Conservation (phyloP, 306 rosid genomes). For the Corylus americana region DNA sequence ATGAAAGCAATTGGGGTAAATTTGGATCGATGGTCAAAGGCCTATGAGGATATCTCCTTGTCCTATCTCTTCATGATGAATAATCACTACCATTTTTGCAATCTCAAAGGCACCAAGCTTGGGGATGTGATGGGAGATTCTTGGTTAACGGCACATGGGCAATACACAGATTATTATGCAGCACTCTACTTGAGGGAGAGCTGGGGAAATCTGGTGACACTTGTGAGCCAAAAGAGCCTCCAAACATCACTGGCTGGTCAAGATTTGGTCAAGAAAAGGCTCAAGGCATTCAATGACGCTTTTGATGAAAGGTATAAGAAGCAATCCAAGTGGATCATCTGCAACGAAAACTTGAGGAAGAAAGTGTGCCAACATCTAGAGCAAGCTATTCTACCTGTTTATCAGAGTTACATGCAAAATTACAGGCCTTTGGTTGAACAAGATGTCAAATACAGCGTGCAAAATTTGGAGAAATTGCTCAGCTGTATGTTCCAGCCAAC, state of each 20-base stretch:
- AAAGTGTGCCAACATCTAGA: conserved; percentile 58
- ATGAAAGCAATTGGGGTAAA: conserved; percentile 69
- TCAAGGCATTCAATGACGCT: conserved; percentile 55
- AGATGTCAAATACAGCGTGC: conserved; percentile 46
- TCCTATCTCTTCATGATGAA: conserved; percentile 93
- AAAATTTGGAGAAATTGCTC: conserved; percentile 45
- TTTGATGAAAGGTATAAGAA: conserved; percentile 62
- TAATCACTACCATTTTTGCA: conserved; percentile 75
- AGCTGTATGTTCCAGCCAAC: conserved; percentile 41
- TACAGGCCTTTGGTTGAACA: conserved; percentile 49
- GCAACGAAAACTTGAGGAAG: conserved; percentile 56
- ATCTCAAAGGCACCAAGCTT: conserved; percentile 58
- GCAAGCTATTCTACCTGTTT: conserved; percentile 66
- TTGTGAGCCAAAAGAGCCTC: conserved; percentile 43
- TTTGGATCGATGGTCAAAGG: conserved; percentile 80
- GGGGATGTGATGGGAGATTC: conserved; percentile 82
- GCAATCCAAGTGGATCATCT: conserved; percentile 66
- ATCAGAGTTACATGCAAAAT: conserved; percentile 48
- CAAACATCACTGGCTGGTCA: conserved; percentile 23
- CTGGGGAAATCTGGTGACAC: conserved; percentile 65
- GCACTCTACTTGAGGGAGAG: conserved; percentile 71
- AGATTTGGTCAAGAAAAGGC: conserved; percentile 44
- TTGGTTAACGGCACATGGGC: conserved; percentile 77
- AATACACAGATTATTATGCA: conserved; percentile 77
- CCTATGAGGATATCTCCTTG: conserved; percentile 58